phyloP scores from a whole-genome alignment of 2,329 filamentous ascomycete genomes.

The Paracoccidioides brasiliensis region DNA sequence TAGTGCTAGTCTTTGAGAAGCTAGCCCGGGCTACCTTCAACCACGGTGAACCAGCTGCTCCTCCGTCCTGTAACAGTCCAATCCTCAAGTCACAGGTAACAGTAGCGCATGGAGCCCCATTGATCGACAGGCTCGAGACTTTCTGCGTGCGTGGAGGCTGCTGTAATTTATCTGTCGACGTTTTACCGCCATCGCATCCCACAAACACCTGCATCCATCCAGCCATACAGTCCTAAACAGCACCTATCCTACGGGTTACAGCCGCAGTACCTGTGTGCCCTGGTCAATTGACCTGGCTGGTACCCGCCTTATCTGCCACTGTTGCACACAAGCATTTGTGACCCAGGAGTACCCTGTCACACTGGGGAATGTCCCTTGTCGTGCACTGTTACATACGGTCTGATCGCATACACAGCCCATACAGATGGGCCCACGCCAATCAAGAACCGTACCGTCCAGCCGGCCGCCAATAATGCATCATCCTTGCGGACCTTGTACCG shows the following conservation, averaged over 20 bases:
- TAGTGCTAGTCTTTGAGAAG: no score
- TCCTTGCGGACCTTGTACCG: no score
- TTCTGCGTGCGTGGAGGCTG: background rate
- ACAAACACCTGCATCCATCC: no score
- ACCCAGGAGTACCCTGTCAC: background rate
- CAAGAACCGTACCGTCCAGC: no score
- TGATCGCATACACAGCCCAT: background rate
- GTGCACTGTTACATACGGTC: background rate
- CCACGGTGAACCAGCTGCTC: no score
- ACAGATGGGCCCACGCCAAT: background rate
- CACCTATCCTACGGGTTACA: background rate
- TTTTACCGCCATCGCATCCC: background rate
- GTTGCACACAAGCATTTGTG: background rate
- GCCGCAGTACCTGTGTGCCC: background rate
- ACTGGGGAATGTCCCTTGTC: background rate
- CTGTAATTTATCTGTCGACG: background rate
- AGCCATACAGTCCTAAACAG: background rate
- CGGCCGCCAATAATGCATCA: no score
- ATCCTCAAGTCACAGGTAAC: background rate
- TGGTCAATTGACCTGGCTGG: background rate
- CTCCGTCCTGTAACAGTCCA: background rate
- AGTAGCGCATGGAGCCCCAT: background rate
- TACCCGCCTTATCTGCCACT: background rate
- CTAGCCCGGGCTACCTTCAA: no score
- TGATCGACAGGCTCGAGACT: background rate